A percentile compares a stretch with the other conserved stretches of the same genome.
Conservation (phyloP, 345 rosid species). For the Gossypioides kirkii region DNA sequence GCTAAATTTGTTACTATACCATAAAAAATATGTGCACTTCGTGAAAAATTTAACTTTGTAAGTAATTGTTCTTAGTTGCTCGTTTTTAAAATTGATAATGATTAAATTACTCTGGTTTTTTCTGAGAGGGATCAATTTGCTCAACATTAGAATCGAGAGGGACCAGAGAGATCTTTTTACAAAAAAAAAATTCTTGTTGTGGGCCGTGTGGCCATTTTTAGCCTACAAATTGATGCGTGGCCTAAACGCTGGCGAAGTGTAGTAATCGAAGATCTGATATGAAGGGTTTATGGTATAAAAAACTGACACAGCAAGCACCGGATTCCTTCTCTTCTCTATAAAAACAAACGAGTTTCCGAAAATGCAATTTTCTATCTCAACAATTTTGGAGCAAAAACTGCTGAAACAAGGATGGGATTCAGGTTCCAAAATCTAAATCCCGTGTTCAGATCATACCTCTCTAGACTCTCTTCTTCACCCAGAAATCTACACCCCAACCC, state of each 20-base stretch:
- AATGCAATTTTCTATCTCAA: not conserved
- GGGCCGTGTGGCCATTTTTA: not conserved
- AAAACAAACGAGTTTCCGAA: not conserved
- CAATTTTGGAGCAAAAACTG: constrained; percentile 7
- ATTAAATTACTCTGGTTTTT: no score
- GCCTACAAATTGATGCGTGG: not conserved
- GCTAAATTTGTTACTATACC: no score
- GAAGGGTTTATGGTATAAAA: not conserved
- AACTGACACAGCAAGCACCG: not conserved
- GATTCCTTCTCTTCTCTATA: not conserved
- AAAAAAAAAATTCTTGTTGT: not conserved
- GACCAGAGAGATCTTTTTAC: no score
- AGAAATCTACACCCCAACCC: constrained; percentile 12
- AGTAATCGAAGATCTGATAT: not conserved
- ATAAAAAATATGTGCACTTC: no score
- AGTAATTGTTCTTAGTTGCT: no score
- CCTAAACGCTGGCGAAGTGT: not conserved
- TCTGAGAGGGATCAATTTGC: no score
- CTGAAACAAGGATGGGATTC: constrained; percentile 36
- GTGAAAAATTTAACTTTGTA: no score
- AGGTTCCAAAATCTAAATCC: constrained; percentile 37
- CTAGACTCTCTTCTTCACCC: constrained; percentile 29
- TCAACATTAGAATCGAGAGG: no score
- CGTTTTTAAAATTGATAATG: no score
- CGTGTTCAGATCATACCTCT: constrained; percentile 35